phyloP scores from a whole-genome alignment of 805 yeast species.

The Kuraishia hungarica region DNA sequence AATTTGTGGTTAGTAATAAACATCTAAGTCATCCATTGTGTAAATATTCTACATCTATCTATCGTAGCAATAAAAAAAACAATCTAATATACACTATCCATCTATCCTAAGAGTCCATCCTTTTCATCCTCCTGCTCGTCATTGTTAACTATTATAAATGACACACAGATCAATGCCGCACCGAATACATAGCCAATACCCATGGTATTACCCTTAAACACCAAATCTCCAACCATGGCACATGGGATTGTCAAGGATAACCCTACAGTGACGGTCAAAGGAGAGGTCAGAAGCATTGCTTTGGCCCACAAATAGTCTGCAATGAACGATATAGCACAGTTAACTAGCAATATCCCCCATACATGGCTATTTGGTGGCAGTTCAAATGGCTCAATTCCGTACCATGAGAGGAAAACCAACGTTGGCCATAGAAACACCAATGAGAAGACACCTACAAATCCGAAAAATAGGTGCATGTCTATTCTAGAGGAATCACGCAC shows the following conservation, averaged over 20 bases:
- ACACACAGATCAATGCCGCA: conserved; percentile 69
- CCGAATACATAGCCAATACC: conserved; percentile 65
- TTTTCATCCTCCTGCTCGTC: conserved; percentile 58
- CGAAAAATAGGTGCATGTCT: conserved; percentile 85
- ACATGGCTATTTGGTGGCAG: conserved; percentile 51
- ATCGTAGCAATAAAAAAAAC: background rate
- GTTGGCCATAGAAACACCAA: conserved; percentile 76
- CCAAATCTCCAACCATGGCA: conserved; percentile 85
- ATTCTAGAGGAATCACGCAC: conserved; percentile 68
- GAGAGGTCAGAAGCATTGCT: conserved; percentile 88
- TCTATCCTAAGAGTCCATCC: background rate
- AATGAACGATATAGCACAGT: conserved; percentile 71
- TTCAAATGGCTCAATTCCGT: conserved; percentile 63
- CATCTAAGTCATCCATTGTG: background rate
- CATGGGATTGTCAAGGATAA: conserved; percentile 88
- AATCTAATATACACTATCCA: too few relatives aligned
- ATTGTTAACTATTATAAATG: conserved; percentile 77
- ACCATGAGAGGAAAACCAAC: conserved; percentile 50
- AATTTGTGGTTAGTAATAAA: too few relatives aligned
- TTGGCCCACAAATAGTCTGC: conserved; percentile 95
- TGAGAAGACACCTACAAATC: conserved; percentile 88
- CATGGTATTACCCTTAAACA: conserved; percentile 57
- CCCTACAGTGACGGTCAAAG: conserved; percentile 93
- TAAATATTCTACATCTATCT: background rate
- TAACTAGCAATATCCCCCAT: conserved; percentile 44